These are phyloP conservation scores for Salix purpurea DNA, from an alignment of 345 rosid species.

Conservation along the genomic window DNA sequence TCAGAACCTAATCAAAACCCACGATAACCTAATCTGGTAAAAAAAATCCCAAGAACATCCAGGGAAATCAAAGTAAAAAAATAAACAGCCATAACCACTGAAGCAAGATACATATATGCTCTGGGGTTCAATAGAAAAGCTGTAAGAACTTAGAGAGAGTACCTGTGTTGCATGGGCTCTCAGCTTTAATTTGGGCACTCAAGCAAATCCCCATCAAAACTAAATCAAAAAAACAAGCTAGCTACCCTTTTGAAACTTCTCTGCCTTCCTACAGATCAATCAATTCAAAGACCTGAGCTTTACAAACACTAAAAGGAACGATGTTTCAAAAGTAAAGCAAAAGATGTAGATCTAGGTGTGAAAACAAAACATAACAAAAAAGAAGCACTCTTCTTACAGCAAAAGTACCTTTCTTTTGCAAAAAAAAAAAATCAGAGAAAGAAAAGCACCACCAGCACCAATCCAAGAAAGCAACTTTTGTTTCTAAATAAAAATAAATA, in stretches of 20 bases:
- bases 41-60: background rate
- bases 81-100: background rate
- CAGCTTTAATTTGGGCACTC: constrained; percentile 84
- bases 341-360: constrained; percentile 37
- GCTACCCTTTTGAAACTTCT: constrained; percentile 14
- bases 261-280: constrained; percentile 28
- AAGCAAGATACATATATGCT: background rate
- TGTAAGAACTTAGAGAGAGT: background rate
- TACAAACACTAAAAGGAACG: constrained; percentile 14
- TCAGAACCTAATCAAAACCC: background rate
- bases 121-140: background rate
- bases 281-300: background rate
- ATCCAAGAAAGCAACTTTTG: constrained; percentile 8
- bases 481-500: background rate
- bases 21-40: background rate
- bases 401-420: background rate
- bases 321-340: constrained; percentile 10
- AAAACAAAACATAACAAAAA: background rate
- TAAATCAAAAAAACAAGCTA: constrained; percentile 11
- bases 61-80: background rate
- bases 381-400: no score
- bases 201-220: constrained; percentile 83
- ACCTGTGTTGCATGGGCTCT: constrained; percentile 72
- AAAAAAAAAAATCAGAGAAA: constrained; percentile 3
- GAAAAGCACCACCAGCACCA: constrained; percentile 4